Evolutionary conservation across 257 asterid species (phyloP), one percentile per base, ranked within the genome.

Genomic region (Fraxinus americana): DNA sequence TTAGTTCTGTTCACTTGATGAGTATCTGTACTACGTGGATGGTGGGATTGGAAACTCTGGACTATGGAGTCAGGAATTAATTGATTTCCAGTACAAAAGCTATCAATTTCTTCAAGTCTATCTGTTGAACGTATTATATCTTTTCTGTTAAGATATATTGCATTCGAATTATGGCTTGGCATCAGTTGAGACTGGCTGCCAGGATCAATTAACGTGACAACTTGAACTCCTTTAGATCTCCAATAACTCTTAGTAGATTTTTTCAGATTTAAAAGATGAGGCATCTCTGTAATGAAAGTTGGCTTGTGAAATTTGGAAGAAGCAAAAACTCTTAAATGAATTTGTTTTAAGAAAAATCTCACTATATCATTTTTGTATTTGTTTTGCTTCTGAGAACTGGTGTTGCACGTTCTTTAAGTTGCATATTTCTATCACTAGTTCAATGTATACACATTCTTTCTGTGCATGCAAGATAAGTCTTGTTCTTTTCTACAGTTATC

Each of bases 401-500:
- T 23, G 34, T 29, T 70, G 34, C 61, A 8, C 9, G 19, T 59
- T 75, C 52, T 74, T 35, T 27, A 39, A 70, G 80, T 74, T 23
- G 72, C 34, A 39, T 73, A 70, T 72, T 68, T 73, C 27, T 29
- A 19, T 63, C 48, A 74, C 67, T 71, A 71, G 71, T 48, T 75
- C 32, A 45, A 43, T 41, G 77, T 11, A 13, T 35, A 38, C 71
- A 14, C 19, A 57, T 54, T 29, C 19, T 29, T 43, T 77, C 39
- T 52, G 34, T 27, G n/a, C 69, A 23, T 23, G 35, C 69, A 63
- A 63, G 19, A 25, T 78, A 78, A 79, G 66, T 68, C 39, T 72
- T 63, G 41, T 74, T 57, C 66, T 71, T 14, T 78, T 84, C 75
- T 88, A 87, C 90, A 95, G 98, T 88, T 91, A 93, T 83, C 97